Base-by-base conservation (phyloP, 1,284 basidiomycete genomes). In the Malassezia vespertilionis region DNA sequence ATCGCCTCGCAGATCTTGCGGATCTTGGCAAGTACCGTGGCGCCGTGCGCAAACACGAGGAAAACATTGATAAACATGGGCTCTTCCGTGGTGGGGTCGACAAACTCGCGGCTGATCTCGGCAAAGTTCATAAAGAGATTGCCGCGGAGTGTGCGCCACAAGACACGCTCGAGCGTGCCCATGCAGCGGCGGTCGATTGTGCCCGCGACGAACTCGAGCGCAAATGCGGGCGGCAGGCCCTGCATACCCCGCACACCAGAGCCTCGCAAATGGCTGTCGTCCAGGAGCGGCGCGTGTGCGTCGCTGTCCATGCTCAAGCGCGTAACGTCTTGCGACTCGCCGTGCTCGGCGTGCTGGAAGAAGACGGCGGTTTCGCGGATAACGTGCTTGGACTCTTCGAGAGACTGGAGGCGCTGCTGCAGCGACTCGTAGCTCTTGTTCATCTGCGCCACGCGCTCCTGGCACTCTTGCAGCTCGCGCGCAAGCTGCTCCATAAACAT, bases 121-220 rank as follows among this genome's bases (percentile, higher is more conserved):
- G 72, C 69, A 74, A 96, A 88, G 75, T 97, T 97, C 90, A 97
- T 96, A 77, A 95, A 99, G 24, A 99, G 76, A 72, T 99, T 97
- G 45, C 93, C 93, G 54, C 93, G 83, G 22, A 97, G 78, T 22
- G 97, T 87, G 61, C 93, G 86, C 91, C 93, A 99, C 46, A 97
- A 79, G 18, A 97, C 87, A 28, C 93, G 84, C 74, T 99, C 93
- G 48, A 97, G 95, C 9, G 87, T 93, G 2, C 86, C 80, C 71
- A 96, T 79, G 52, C 89, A 83, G 15, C 82, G 76, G 46, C 91
- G 86, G 63, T 97, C 91, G 61, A 97, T 90, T 0, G 91, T 96
- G 30, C 91, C 91, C 11, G 91, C 83, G 21, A 99, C 85, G 62
- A 97, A 97, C 50, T 69, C 66, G 41, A 96, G 79, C 72, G 96